Conservation (phyloP, 1,284 basidiomycete genomes). For the Trichosporon sp. region DNA sequence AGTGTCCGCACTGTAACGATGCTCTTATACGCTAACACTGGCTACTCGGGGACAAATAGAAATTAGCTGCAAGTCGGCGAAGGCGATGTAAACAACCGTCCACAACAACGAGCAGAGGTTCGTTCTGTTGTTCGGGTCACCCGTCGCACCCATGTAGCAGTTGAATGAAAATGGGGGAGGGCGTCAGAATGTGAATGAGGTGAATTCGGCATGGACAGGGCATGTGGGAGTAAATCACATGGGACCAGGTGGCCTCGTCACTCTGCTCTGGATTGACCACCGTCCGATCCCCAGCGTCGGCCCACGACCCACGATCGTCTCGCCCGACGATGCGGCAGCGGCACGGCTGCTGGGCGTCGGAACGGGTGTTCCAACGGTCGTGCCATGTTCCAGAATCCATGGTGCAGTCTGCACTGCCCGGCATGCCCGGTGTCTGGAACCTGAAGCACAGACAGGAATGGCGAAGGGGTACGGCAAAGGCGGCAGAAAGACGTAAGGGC, state of each 20-base stretch:
- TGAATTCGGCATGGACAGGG: background rate
- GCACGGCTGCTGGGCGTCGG: background rate
- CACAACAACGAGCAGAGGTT: background rate
- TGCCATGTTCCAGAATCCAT: background rate
- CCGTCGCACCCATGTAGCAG: too few species aligned
- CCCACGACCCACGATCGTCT: too few species aligned
- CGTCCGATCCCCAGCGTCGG: background rate
- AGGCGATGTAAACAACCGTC: background rate
- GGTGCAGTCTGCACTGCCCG: background rate
- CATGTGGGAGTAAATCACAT: background rate
- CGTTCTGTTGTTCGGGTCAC: too few species aligned
- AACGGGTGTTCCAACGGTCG: background rate
- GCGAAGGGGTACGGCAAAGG: background rate
- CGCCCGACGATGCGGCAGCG: too few species aligned
- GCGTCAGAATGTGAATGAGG: background rate
- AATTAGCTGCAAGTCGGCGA: background rate
- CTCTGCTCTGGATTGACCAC: background rate
- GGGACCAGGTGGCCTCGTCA: background rate
- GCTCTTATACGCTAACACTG: background rate
- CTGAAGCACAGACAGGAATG: background rate
- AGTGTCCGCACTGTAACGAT: background rate
- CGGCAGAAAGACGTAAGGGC: background rate
- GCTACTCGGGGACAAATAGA: background rate
- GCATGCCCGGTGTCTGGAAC: too few species aligned
- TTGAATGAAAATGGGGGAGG: too few species aligned